These are phyloP conservation scores for Heracleum sosnowskyi DNA, from an alignment of 129 eudicot genomes.

Conservation along the genomic window DNA sequence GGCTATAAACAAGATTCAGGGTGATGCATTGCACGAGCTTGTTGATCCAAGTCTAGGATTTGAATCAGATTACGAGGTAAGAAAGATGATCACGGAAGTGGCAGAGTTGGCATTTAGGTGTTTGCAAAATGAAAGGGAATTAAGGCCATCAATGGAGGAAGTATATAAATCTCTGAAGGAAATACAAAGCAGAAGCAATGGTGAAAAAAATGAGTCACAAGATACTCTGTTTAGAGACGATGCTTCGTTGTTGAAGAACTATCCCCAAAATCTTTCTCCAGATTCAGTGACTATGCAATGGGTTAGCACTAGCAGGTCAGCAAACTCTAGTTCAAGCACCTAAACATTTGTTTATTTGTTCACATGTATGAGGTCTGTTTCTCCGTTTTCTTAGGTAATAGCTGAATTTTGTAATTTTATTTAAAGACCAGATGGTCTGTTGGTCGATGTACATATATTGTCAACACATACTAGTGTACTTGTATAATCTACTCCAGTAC, in stretches of 20 bases:
- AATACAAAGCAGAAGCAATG: background rate
- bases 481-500: background rate
- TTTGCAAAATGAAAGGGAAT: background rate
- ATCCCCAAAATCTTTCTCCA: background rate
- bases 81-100: conserved; percentile 7
- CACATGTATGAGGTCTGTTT: background rate
- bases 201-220: background rate
- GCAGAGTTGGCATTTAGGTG: conserved; percentile 12
- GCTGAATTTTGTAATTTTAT: background rate
- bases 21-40: conserved; percentile 3
- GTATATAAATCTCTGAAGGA: background rate
- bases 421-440: background rate
- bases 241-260: conserved; percentile 11
- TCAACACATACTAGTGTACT: background rate
- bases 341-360: background rate
- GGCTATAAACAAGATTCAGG: conserved; percentile 9
- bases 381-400: background rate
- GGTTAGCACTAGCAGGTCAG: background rate
- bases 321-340: background rate
- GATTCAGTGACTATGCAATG: background rate
- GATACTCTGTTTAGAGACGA: background rate
- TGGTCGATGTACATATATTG: conserved; percentile 7
- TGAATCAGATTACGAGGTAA: background rate
- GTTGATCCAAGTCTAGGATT: conserved; percentile 16
- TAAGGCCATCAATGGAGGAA: conserved; percentile 5